Evolutionary conservation across 106 monocot species (phyloP).

Genomic region (Cymbidium sinense): DNA sequence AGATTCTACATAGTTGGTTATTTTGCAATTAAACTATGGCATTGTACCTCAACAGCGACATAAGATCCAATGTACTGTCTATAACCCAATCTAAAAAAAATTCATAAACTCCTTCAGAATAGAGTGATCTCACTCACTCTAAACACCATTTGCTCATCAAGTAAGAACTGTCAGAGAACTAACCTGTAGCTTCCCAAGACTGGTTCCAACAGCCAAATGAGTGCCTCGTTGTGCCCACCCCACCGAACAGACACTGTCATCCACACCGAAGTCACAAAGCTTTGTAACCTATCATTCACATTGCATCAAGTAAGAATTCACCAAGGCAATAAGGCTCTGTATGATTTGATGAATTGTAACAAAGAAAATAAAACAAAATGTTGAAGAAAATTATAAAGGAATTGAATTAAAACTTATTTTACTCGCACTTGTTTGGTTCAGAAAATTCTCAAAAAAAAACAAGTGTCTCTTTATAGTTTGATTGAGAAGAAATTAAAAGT

Average conservation of each 20-base stretch:
- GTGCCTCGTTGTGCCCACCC: slow-evolving; percentile 87
- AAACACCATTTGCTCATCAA: neutral
- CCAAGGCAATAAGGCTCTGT: neutral
- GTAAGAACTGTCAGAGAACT: neutral
- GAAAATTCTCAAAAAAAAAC: neutral
- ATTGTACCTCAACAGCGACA: neutral
- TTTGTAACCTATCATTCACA: slow-evolving; percentile 55
- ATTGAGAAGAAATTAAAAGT: neutral
- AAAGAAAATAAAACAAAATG: neutral
- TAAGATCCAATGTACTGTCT: neutral
- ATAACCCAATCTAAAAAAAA: neutral
- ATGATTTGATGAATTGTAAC: neutral
- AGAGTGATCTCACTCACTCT: neutral
- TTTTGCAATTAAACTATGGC: neutral
- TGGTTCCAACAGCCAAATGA: slow-evolving; percentile 85
- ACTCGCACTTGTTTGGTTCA: neutral
- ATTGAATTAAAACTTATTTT: neutral
- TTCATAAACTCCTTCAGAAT: neutral
- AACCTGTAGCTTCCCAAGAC: slow-evolving; percentile 88
- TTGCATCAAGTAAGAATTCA: neutral
- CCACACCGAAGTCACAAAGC: slow-evolving; percentile 82
- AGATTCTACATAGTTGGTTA: no score
- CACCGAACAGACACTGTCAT: slow-evolving; percentile 95
- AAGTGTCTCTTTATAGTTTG: neutral
- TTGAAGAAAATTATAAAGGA: neutral